Percentiles rank a stretch among this genome's conserved stretches.
phyloP scores from a whole-genome alignment of 257 asterid species.

The Penstemon newberryi region DNA sequence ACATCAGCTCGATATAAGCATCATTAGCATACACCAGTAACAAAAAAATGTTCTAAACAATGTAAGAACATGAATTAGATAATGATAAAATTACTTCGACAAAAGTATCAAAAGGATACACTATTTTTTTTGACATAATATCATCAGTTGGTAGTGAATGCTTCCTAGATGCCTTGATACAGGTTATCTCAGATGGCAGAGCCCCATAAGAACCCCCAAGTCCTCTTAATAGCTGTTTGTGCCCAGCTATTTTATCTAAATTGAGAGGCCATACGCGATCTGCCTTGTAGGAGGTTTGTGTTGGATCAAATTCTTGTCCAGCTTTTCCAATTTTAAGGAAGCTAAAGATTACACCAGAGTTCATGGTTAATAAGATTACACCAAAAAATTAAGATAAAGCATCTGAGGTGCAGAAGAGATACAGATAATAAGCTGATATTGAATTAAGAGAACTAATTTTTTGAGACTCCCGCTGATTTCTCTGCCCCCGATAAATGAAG shows the following conservation, averaged over 20 bases:
- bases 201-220: conserved; percentile 47
- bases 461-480: conserved; percentile 15
- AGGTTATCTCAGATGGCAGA: conserved; percentile 69
- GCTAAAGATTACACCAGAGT: conserved; percentile 42
- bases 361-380: conserved; percentile 20
- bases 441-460: conserved; percentile 1
- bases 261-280: conserved; percentile 59
- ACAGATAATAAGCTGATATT: neutral
- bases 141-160: conserved; percentile 36
- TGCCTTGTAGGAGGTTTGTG: conserved; percentile 37
- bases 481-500: neutral
- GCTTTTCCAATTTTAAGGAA: conserved; percentile 49
- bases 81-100: neutral
- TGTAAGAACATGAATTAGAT: neutral
- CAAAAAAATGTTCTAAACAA: conserved; percentile 1
- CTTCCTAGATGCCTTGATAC: conserved; percentile 54
- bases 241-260: conserved; percentile 35
- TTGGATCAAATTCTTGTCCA: conserved; percentile 44
- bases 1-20: neutral
- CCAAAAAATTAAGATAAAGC: conserved; percentile 5
- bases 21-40: neutral
- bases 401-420: conserved; percentile 17
- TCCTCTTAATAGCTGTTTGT: conserved; percentile 35
- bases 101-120: conserved; percentile 67
- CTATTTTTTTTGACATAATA: conserved; percentile 37